Evolutionary conservation across 805 yeast species (phyloP), one percentile per base, ranked within the genome.

Genomic region (Saccharomycopsis olivae): DNA sequence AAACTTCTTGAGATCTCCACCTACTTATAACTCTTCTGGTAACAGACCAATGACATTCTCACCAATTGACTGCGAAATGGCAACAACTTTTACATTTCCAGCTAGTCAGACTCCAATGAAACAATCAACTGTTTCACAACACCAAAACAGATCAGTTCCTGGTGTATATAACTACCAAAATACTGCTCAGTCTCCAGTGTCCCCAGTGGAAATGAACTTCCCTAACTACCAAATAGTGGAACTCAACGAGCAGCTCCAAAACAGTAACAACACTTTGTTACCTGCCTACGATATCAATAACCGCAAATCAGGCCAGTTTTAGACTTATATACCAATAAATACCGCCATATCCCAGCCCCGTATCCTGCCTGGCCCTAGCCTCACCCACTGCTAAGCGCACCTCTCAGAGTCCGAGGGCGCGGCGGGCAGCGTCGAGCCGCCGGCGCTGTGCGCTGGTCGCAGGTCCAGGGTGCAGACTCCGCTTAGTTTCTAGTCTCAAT

Each of bases 1-100:
- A 19, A 19, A 11, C 10, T 20, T 33, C 10, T 36, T 32, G 24
- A 33, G 41, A 38, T 38, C 37, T 11, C 40, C 40, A 20, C 40
- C 40, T 21, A 30, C 35, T 8, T 37, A 37, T 20, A 24, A 15
- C 28, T 9, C 23, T 5, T 8, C n/a, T 5, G 15, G 16, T 5
- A 14, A n/a, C 14, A 29, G 17, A 9, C 14, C 29, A 8, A 30
- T 30, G 34, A 31, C 29, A 20, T 37, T 37, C 29, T 37, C 40
- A 8, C 40, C 40, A n/a, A 30, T 37, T 30, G 35, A 30, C 4
- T 37, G 35, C n/a, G 35, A 37, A 6, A 20, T 16, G 13, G 31
- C 11, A 9, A 11, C 35, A 6, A 10, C 25, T 28, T 10, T n/a
- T 23, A 23, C 6, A 6, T 8, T 11, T 23, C 27, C 27, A 23